Evolutionary conservation across 1,284 basidiomycete species (phyloP), one percentile per base, ranked within the genome.

Genomic region (Exobasidium rhododendri): DNA sequence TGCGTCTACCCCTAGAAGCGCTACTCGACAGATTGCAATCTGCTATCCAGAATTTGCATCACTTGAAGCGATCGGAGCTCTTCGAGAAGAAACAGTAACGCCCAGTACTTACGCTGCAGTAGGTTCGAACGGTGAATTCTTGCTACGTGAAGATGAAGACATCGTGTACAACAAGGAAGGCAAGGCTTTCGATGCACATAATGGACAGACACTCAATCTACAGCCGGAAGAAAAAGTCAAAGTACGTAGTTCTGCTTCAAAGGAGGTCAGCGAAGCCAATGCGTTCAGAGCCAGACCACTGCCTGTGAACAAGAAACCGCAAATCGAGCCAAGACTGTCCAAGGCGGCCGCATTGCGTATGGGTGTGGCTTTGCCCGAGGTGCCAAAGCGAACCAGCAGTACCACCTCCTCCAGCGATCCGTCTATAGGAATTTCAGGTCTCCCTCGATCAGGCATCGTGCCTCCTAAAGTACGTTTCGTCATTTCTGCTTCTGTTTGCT

Each of bases 271-370:
- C 14, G 40, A 20, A 7, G 28, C 14, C 28, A 55, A n/a, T 7
- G 22, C 22, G 14, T 92, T 91, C 83, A 85, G 83, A 56, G 91
- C 90, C 4, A 86, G 90, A n/a, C 79, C 84, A 0, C 72, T 90
- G 0, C 91, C 90, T 0, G 68, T 84, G 5, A 84, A 84, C 67
- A 78, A 75, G 2, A 77, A 82, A 17, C 89, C 91, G 0, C 84
- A 86, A 66, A 90, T 90, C 63, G 83, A 86, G 26, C 91, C 91
- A 0, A 87, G 91, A 43, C 87, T 86, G 62, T 88, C 89, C 6
- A 86, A 86, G 59, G 86, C 89, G 0, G 89, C 91, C 0, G 86
- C 88, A 3, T 83, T 92, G 3, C 86, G 91, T 4, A 78, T 81
- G 58, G 81, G 81, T 26, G 51, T 81, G 6, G 47, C 64, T 55